Evolutionary conservation across 2,329 filamentous ascomycete species (phyloP).

Genomic region (Microcera coccophila): DNA sequence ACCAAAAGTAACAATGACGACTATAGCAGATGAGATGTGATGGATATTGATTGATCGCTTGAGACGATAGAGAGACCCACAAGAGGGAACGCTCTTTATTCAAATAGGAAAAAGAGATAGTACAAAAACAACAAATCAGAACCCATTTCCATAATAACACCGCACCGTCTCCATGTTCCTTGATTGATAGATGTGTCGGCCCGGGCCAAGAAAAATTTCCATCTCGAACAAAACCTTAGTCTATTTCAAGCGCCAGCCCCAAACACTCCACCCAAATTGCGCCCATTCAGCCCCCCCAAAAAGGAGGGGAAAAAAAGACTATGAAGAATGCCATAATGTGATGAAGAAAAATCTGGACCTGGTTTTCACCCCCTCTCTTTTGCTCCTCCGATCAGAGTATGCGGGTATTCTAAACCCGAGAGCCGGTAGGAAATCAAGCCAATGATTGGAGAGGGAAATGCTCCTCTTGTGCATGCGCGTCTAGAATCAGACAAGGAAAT

Average conservation of each 20-base stretch:
- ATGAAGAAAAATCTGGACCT: neutral
- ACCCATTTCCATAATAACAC: neutral
- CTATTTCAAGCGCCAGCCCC: neutral
- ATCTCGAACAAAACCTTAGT: neutral
- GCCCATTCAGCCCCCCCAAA: neutral
- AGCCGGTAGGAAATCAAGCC: neutral
- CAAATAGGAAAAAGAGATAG: neutral
- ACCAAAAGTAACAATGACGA: neutral
- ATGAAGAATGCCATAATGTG: neutral
- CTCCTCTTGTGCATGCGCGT: neutral
- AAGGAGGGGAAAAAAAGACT: no score
- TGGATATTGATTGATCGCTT: neutral
- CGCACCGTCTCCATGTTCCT: neutral
- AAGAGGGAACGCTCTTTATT: neutral
- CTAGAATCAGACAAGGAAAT: neutral
- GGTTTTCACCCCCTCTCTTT: neutral
- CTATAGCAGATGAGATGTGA: neutral
- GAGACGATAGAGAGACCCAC: neutral
- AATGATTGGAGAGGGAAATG: neutral
- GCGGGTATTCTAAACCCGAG: neutral
- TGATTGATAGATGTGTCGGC: neutral
- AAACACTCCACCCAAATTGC: neutral
- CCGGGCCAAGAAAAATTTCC: neutral
- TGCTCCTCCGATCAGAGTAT: neutral
- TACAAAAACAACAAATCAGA: neutral